These are phyloP conservation scores for Dendrobium officinale DNA, from an alignment of 106 monocot species.

Conservation along the genomic window DNA sequence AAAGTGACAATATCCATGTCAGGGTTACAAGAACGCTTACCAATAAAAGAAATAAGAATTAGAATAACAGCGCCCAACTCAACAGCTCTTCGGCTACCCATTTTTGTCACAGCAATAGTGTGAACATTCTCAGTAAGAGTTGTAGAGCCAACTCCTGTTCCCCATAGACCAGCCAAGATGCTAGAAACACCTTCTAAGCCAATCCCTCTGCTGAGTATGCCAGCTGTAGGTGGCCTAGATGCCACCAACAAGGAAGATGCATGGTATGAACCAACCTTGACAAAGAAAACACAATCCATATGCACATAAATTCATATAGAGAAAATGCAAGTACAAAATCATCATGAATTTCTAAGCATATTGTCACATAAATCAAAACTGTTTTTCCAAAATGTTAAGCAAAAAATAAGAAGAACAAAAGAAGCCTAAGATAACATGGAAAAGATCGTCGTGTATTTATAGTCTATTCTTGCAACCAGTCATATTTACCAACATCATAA, in stretches of 20 bases:
- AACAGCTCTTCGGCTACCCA: conserved; percentile 92
- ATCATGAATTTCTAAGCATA: too few relatives aligned
- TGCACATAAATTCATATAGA: too few relatives aligned
- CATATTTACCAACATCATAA: too few relatives aligned
- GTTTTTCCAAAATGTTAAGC: too few relatives aligned
- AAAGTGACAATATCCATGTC: background rate
- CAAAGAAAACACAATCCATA: background rate
- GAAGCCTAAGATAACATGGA: too few relatives aligned
- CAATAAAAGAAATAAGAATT: conserved; percentile 76
- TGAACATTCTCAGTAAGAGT: conserved; percentile 96
- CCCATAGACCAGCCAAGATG: conserved; percentile 83
- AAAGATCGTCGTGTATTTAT: too few relatives aligned
- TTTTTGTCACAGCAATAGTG: conserved; percentile 97
- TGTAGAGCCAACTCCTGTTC: conserved; percentile 85
- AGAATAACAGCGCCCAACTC: conserved; percentile 77
- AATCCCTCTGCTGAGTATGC: conserved; percentile 91
- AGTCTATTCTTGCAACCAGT: too few relatives aligned
- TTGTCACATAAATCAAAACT: too few relatives aligned
- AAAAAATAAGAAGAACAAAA: too few relatives aligned
- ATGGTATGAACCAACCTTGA: conserved; percentile 93
- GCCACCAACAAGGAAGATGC: conserved; percentile 92
- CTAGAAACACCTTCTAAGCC: conserved; percentile 82
- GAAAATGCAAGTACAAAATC: too few relatives aligned
- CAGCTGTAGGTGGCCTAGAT: conserved; percentile 78
- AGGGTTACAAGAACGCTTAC: conserved; percentile 30